Base-by-base conservation (phyloP, 768 basidiomycete genomes). In the Mycena haematopus region DNA sequence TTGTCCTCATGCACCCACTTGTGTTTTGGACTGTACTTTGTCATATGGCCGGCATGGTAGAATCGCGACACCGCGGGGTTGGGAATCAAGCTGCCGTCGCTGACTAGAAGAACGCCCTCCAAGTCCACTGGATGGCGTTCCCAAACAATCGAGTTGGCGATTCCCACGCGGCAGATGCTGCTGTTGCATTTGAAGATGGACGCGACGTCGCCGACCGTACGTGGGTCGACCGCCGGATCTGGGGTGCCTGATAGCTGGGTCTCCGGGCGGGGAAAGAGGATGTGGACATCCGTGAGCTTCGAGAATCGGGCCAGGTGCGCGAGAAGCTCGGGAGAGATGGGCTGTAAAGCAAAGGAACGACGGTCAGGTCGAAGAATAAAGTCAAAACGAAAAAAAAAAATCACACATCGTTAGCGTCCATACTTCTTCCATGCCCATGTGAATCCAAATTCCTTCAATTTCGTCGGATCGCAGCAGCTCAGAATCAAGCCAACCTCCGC, bases 71-170 rank as follows among this genome's bases (percentile, higher is more conserved):
- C 55, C 14, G 55, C 59, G 1, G 38, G 42, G 31, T 58, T 45
- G 9, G 55, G 6, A 1, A 35, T 24, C 35, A 40, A 24, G 24
- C 51, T 49, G 24, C 54, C 63, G 29, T 60, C 59, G 42, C 59
- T 56, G 3, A 53, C 51, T 25, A 65, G 63, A 17, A 60, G 25
- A 27, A 56, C 24, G 7, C 17, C 19, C 5, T 49, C 42, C 10
- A 52, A 36, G 6, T 33, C 50, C n/a, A 27, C 33, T 2, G 53
- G 42, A 47, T 56, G n/a, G 15, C 55, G 58, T 22, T 65, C 65
- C 65, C 56, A 62, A 33, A 62, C 65, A 24, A 65, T 21, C 21
- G 64, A 65, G 49, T 65, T 56, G 35, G 51, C 55, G 7, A 65
- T 65, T 0, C 64, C 64, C 1, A 65, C 60, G 15, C 55, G 50